Percentiles rank a stretch among this genome's conserved stretches.
Conservation (phyloP, 129 eudicot species). For the Sambucus nigra region DNA sequence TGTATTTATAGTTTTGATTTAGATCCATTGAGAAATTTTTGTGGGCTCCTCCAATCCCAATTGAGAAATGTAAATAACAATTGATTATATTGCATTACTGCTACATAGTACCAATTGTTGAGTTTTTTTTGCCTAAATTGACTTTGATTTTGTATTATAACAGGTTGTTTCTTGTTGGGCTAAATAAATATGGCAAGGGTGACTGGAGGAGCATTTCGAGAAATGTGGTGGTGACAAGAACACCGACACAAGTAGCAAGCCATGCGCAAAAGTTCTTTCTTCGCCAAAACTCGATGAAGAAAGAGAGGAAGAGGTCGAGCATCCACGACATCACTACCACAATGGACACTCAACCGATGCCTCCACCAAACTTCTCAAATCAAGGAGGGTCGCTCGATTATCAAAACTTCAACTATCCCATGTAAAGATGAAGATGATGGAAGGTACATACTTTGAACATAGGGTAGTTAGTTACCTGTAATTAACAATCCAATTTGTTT, state of each 20-base stretch:
- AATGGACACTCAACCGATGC: constrained; percentile 25
- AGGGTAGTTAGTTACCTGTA: too few species aligned
- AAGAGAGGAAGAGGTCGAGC: constrained; percentile 64
- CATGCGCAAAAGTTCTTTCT: constrained; percentile 68
- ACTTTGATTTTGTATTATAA: background rate
- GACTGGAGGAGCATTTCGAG: constrained; percentile 82
- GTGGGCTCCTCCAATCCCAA: too few species aligned
- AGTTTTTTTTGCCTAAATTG: background rate
- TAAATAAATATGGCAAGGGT: constrained; percentile 52
- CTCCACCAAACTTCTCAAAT: constrained; percentile 23
- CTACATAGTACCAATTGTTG: too few species aligned
- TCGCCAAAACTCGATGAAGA: constrained; percentile 53
- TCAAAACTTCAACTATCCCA: constrained; percentile 26
- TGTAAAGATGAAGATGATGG: constrained; percentile 14
- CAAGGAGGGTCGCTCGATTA: constrained; percentile 34
- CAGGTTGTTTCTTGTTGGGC: constrained; percentile 48
- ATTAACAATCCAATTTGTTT: too few species aligned
- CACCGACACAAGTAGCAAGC: constrained; percentile 72
- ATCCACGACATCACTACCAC: constrained; percentile 67
- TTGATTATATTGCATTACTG: too few species aligned
- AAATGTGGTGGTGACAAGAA: constrained; percentile 55
- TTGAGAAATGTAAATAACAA: too few species aligned
- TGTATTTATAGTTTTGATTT: too few species aligned
- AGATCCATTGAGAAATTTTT: too few species aligned
- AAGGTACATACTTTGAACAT: too few species aligned